phyloP scores from a whole-genome alignment of 2,329 filamentous ascomycete species.

The Aspergillus hiratsukae region DNA sequence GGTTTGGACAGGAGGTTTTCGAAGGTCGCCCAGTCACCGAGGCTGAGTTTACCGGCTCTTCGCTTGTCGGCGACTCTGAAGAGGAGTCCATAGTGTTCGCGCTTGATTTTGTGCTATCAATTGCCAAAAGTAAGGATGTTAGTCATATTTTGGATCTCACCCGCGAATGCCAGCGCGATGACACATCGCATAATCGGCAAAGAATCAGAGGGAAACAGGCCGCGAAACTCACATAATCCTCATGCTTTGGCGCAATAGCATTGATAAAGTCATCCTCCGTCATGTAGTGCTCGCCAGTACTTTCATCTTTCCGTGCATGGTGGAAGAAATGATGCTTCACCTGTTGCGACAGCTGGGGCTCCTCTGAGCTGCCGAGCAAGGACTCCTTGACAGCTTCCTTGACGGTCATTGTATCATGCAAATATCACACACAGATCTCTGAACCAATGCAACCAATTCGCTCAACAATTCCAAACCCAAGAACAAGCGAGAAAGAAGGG shows the following conservation, averaged over 20 bases:
- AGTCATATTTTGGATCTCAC: conserved; percentile 7
- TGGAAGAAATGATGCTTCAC: conserved; percentile 71
- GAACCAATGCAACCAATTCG: conserved; percentile 6
- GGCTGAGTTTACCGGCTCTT: conserved; percentile 65
- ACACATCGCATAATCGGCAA: conserved; percentile 10
- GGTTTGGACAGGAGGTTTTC: conserved; percentile 91
- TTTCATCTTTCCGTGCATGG: conserved; percentile 70
- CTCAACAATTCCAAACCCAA: conserved; percentile 4
- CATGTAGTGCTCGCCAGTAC: conserved; percentile 74
- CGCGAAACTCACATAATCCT: conserved; percentile 76
- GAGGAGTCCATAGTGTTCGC: conserved; percentile 90
- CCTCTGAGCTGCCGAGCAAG: conserved; percentile 60
- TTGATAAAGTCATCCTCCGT: conserved; percentile 82
- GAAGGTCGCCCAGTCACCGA: conserved; percentile 88
- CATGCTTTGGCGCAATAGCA: conserved; percentile 77
- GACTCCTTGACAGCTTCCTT: conserved; percentile 75
- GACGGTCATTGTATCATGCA: conserved; percentile 44
- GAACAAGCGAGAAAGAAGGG: conserved; percentile 6
- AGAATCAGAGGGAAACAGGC: background rate
- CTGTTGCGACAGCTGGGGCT: conserved; percentile 65
- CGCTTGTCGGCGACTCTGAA: conserved; percentile 86
- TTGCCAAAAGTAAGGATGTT: conserved; percentile 10
- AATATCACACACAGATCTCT: conserved; percentile 4
- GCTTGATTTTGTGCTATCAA: conserved; percentile 88
- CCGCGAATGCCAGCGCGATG: conserved; percentile 2